These are phyloP conservation scores for Ganoderma leucocontextum DNA, from an alignment of 1,284 basidiomycete species.

Conservation along the genomic window DNA sequence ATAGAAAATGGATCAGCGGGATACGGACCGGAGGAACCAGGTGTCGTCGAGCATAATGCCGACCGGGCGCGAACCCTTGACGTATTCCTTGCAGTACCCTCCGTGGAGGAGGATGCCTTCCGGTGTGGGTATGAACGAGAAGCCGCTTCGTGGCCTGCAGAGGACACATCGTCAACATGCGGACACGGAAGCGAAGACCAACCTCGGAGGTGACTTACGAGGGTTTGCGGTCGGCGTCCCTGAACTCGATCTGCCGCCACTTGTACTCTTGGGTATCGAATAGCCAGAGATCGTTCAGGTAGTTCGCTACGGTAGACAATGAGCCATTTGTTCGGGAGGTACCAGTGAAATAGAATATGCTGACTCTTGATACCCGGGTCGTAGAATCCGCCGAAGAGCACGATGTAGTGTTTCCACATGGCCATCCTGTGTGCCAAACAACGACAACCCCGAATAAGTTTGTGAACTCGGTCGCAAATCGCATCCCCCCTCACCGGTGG, in stretches of 20 bases:
- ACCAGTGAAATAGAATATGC: not conserved
- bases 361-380: slow-evolving; percentile 33
- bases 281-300: slow-evolving; percentile 89
- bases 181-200: not conserved
- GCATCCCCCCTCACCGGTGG: slow-evolving; percentile 62
- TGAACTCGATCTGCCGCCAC: slow-evolving; percentile 85
- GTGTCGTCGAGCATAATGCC: slow-evolving; percentile 93
- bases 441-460: not conserved
- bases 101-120: slow-evolving; percentile 90
- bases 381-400: slow-evolving; percentile 31
- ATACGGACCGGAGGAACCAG: slow-evolving; percentile 82
- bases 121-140: slow-evolving; percentile 83
- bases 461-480: slow-evolving; percentile 9
- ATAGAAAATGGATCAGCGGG: not conserved
- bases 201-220: slow-evolving; percentile 55
- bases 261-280: slow-evolving; percentile 91
- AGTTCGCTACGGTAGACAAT: slow-evolving; percentile 63
- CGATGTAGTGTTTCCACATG: slow-evolving; percentile 61
- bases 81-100: slow-evolving; percentile 93
- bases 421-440: slow-evolving; percentile 71
- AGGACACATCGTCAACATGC: not conserved
- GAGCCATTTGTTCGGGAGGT: not conserved
- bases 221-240: slow-evolving; percentile 73
- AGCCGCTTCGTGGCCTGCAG: slow-evolving; percentile 81
- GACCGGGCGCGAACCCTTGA: slow-evolving; percentile 86